A percentile compares a stretch with the other conserved stretches of the same genome.
These are phyloP conservation scores for Brassica juncea DNA, from an alignment of 345 rosid genomes.

Conservation along the genomic window DNA sequence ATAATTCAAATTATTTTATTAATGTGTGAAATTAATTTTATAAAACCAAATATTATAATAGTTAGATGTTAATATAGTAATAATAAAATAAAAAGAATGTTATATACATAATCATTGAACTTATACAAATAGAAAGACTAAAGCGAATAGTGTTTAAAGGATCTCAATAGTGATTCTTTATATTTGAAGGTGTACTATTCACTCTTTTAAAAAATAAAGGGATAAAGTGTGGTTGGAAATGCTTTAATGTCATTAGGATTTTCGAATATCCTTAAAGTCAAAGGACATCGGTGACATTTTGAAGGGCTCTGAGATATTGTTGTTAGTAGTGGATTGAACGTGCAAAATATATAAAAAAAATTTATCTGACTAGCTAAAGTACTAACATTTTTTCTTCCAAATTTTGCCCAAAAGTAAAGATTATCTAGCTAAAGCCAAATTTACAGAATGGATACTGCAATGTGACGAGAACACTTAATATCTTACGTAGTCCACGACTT, in stretches of 20 bases:
- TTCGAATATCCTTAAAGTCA: constrained; percentile 15
- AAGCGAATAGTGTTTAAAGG: no score
- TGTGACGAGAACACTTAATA: background rate
- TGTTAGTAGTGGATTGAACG: constrained; percentile 13
- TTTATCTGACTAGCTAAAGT: background rate
- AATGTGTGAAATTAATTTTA: no score
- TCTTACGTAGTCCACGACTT: background rate
- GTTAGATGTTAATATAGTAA: no score
- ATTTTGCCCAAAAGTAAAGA: background rate
- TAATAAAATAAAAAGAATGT: no score
- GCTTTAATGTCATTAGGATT: background rate
- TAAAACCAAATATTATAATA: no score
- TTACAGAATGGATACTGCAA: background rate
- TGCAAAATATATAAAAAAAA: constrained; percentile 6
- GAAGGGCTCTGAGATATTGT: background rate
- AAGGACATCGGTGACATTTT: constrained; percentile 1
- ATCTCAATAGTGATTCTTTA: no score
- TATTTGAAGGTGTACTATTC: no score
- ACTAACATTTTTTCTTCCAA: background rate
- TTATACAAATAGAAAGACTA: no score
- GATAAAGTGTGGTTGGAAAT: no score
- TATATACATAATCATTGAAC: no score
- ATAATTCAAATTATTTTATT: no score
- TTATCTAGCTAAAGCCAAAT: background rate
- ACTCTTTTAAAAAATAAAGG: no score